These are phyloP conservation scores for Tolypocladium tundrense DNA, from an alignment of 2,329 filamentous ascomycete species.

Conservation along the genomic window DNA sequence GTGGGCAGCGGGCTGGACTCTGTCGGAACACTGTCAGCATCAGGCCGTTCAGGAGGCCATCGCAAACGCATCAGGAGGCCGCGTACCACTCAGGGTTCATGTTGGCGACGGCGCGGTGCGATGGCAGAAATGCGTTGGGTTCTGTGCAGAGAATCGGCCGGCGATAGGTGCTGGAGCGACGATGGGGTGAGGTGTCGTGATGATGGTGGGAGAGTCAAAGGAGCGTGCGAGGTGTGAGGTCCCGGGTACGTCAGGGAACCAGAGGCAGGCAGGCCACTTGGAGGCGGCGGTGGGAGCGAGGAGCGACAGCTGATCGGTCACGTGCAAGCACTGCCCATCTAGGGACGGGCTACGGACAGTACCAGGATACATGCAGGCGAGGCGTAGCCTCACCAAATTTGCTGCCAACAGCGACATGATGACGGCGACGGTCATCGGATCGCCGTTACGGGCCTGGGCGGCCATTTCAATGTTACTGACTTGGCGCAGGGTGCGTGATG, in stretches of 20 bases:
- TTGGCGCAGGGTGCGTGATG: neutral
- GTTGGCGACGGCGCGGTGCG: slow-evolving; percentile 29
- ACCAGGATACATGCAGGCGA: neutral
- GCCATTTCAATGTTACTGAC: neutral
- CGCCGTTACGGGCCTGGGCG: neutral
- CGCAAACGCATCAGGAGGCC: slow-evolving; percentile 15
- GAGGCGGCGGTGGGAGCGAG: slow-evolving; percentile 8
- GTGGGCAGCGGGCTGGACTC: slow-evolving; percentile 9
- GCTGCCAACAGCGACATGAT: neutral
- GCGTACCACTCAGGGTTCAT: slow-evolving; percentile 94
- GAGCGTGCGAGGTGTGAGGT: slow-evolving; percentile 14
- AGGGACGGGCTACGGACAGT: neutral
- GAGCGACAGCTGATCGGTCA: slow-evolving; percentile 1
- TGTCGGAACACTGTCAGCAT: slow-evolving; percentile 15
- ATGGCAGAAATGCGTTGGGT: neutral
- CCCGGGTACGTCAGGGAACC: slow-evolving; percentile 24
- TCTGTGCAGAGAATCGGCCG: neutral
- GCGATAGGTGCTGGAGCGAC: neutral
- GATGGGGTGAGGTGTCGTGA: slow-evolving; percentile 10
- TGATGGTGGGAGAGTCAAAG: slow-evolving; percentile 19
- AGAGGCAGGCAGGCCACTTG: slow-evolving; percentile 10
- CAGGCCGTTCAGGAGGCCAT: slow-evolving; percentile 17
- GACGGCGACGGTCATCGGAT: neutral
- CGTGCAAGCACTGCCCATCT: neutral
- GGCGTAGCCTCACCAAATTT: neutral